Evolutionary conservation across 1,284 basidiomycete species (phyloP).

Genomic region (Cutaneotrichosporon mucoides): DNA sequence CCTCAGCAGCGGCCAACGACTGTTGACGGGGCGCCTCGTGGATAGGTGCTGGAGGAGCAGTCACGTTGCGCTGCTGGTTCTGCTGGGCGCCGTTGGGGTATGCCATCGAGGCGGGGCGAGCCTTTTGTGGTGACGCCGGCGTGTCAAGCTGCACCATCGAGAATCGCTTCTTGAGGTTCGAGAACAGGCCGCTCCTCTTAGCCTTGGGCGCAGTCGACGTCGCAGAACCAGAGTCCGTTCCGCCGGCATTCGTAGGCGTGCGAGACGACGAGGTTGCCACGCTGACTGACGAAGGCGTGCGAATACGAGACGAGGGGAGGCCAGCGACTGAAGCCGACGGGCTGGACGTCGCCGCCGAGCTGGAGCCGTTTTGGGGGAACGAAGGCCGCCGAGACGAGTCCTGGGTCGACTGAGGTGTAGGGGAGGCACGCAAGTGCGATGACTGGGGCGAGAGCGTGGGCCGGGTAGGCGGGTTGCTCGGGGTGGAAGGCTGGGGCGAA

Average conservation of each 20-base stretch:
- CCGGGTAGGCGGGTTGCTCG: not conserved
- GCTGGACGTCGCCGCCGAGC: too few species aligned
- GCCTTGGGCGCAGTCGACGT: slow-evolving; percentile 1
- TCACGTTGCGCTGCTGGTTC: not conserved
- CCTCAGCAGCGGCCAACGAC: not conserved
- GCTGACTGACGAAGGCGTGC: not conserved
- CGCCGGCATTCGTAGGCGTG: not conserved
- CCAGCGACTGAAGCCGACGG: not conserved
- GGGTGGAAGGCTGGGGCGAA: not conserved
- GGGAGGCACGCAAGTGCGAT: not conserved
- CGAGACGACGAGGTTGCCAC: not conserved
- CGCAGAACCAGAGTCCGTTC: not conserved
- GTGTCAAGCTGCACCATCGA: slow-evolving; percentile 12
- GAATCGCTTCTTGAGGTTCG: slow-evolving; percentile 19
- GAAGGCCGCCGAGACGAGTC: too few species aligned
- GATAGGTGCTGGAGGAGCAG: not conserved
- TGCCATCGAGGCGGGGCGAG: slow-evolving; percentile 4
- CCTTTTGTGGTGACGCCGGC: not conserved
- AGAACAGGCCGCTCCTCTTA: slow-evolving; percentile 15
- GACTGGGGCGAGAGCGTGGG: slow-evolving; percentile 1
- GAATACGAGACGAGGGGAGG: not conserved
- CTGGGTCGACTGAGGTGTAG: not conserved
- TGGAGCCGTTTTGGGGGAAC: too few species aligned
- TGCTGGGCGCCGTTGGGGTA: not conserved
- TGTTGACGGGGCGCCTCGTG: not conserved